phyloP scores from a whole-genome alignment of 805 yeast genomes.

The Ogataea parapolymorpha region DNA sequence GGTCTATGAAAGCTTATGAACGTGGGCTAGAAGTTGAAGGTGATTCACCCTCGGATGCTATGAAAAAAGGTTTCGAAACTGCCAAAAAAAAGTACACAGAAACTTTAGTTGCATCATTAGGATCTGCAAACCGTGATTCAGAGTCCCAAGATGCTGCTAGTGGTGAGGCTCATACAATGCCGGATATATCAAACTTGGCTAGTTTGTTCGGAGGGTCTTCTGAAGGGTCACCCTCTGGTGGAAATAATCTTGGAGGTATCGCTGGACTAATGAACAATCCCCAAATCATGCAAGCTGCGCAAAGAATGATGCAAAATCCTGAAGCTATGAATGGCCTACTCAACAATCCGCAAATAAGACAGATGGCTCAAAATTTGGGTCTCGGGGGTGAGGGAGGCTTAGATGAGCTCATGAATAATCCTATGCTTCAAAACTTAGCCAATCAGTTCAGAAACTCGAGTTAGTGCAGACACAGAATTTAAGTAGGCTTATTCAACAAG shows the following conservation, averaged over 20 bases:
- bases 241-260: constrained; percentile 68
- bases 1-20: constrained; percentile 86
- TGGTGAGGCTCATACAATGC: constrained; percentile 36
- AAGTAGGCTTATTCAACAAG: background rate
- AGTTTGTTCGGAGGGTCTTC: constrained; percentile 65
- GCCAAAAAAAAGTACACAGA: constrained; percentile 86
- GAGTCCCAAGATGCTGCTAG: constrained; percentile 22
- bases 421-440: constrained; percentile 71
- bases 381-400: constrained; percentile 57
- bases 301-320: constrained; percentile 84
- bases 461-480: background rate
- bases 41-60: constrained; percentile 75
- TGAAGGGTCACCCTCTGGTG: constrained; percentile 58
- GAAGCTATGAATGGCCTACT: constrained; percentile 67
- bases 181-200: constrained; percentile 63
- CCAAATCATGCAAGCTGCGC: constrained; percentile 87
- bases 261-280: constrained; percentile 82
- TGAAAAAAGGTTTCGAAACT: constrained; percentile 90
- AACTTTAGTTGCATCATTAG: constrained; percentile 49
- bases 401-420: constrained; percentile 74
- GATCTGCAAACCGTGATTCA: constrained; percentile 14
- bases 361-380: constrained; percentile 78
- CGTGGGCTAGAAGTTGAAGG: constrained; percentile 88
- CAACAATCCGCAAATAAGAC: constrained; percentile 75
- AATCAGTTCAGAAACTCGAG: constrained; percentile 56